These are phyloP conservation scores for Fusarium irregulare DNA, from an alignment of 2,329 filamentous ascomycete species.

Conservation along the genomic window DNA sequence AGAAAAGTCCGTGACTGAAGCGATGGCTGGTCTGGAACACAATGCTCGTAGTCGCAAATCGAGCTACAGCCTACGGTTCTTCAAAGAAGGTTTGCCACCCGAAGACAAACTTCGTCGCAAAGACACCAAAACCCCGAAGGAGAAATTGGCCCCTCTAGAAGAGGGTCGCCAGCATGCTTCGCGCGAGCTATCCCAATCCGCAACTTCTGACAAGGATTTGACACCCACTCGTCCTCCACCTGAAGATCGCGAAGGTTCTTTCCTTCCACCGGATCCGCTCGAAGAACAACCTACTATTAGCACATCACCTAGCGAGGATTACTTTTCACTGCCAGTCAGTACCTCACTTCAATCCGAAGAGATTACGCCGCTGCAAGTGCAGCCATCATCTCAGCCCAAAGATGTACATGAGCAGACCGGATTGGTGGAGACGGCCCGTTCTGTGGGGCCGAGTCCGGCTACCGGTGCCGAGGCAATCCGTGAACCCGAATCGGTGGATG, in stretches of 20 bases:
- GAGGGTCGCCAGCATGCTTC: conserved; percentile 35
- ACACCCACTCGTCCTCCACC: conserved; percentile 18
- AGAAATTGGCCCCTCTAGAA: conserved; percentile 56
- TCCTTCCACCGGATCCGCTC: conserved; percentile 9
- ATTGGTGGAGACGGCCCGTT: conserved; percentile 33
- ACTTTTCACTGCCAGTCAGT: conserved; percentile 40
- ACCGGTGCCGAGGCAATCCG: conserved; percentile 36
- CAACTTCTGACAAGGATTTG: conserved; percentile 10
- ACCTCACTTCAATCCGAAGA: conserved; percentile 9
- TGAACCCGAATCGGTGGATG: conserved; percentile 46
- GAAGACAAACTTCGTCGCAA: conserved; percentile 67
- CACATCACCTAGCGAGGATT: conserved; percentile 42
- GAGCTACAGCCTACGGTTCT: conserved; percentile 74
- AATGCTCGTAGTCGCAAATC: conserved; percentile 74
- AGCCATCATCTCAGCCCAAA: conserved; percentile 26
- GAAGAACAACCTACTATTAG: conserved; percentile 37
- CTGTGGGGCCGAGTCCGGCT: conserved; percentile 44
- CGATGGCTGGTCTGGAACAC: conserved; percentile 69
- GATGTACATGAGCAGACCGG: conserved; percentile 39
- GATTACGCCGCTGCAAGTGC: conserved; percentile 29
- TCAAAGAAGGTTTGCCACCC: conserved; percentile 71
- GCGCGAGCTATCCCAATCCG: neutral
- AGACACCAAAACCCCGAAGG: conserved; percentile 56
- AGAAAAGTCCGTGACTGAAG: conserved; percentile 72
- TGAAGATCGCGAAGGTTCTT: conserved; percentile 26